Evolutionary conservation across 805 yeast species (phyloP).

Genomic region (Candida rishiriensis): DNA sequence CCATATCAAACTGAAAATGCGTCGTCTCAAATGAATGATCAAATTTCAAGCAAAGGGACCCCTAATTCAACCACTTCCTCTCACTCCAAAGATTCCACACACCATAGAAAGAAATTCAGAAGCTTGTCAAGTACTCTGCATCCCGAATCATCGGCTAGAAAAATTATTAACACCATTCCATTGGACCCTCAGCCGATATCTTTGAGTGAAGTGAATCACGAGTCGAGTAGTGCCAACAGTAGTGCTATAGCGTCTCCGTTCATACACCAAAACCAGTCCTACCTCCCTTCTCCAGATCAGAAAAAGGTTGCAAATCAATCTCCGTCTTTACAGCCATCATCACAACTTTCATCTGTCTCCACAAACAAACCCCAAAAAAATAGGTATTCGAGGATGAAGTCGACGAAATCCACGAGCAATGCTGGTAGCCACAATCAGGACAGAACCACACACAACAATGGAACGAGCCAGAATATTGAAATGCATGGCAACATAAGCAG

Average conservation of each 20-base stretch:
- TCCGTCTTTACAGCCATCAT: background rate
- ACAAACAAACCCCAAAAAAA: background rate
- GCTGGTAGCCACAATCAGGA: no score
- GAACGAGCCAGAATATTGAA: no score
- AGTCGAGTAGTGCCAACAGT: constrained; percentile 16
- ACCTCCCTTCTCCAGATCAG: constrained; percentile 15
- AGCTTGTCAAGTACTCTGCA: constrained; percentile 51
- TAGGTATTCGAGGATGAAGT: background rate
- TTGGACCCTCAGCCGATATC: constrained; percentile 78
- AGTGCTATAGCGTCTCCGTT: constrained; percentile 18
- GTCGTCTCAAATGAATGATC: background rate
- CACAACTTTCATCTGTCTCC: background rate
- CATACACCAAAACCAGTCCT: constrained; percentile 7
- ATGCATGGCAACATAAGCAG: no score
- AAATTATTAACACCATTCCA: constrained; percentile 73
- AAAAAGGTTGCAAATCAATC: background rate
- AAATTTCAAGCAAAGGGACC: constrained; percentile 10
- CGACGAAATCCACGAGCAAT: background rate
- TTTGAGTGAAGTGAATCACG: constrained; percentile 21
- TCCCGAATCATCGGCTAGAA: constrained; percentile 70
- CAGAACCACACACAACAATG: no score
- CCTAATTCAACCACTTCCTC: constrained; percentile 19
- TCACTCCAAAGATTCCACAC: constrained; percentile 10
- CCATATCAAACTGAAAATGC: constrained; percentile 21
- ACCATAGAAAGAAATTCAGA: constrained; percentile 36